Base-by-base conservation (phyloP, 257 asterid genomes). In the Anisodus acutangulus region DNA sequence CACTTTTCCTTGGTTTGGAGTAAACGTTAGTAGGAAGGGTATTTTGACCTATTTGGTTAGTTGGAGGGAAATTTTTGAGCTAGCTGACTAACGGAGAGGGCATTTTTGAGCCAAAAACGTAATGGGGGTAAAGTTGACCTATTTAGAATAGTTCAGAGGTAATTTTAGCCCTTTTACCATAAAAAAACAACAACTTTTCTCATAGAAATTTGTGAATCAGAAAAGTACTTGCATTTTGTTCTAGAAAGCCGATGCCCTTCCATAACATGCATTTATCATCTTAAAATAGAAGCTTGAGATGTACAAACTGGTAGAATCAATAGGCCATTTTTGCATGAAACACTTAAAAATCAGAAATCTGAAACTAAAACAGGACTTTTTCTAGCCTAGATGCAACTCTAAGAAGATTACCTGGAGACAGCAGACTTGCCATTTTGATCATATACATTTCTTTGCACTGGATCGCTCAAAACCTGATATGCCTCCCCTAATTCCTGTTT, bases 391-490 rank as follows among this genome's bases (percentile, higher is more conserved):
- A 47, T 41, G 22, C 41, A 78, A 31, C 60, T 66, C 17, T 47
- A 83, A 19, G 79, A 37, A 83, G 72, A 89, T 60, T 82, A 95
- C 99, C 89, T 94, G 71, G 95, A 93, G 82, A 95, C 88, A 57
- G 92, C 88, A 72, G 91, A 82, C 90, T 92, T 94, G 22, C 99
- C 99, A 91, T 91, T 90, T 83, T 84, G 92, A 89, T 95, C 95
- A 84, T 95, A 94, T 31, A 93, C 84, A 35, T 93, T 94, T 87
- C 97, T 86, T 87, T 95, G 98, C 72, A 85, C 80, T 47, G 97
- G 97, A 94, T 95, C 97, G 87, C 95, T 92, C 85, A 95, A 80
- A 62, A 94, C 93, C 89, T 95, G 99, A 87, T 94, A 95, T 35
- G 99, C 99, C 90, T 94, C 99, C 53, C 98, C 98, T 74, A 93